phyloP scores from a whole-genome alignment of 495 filamentous ascomycete genomes.

The Patellaria atrata region DNA sequence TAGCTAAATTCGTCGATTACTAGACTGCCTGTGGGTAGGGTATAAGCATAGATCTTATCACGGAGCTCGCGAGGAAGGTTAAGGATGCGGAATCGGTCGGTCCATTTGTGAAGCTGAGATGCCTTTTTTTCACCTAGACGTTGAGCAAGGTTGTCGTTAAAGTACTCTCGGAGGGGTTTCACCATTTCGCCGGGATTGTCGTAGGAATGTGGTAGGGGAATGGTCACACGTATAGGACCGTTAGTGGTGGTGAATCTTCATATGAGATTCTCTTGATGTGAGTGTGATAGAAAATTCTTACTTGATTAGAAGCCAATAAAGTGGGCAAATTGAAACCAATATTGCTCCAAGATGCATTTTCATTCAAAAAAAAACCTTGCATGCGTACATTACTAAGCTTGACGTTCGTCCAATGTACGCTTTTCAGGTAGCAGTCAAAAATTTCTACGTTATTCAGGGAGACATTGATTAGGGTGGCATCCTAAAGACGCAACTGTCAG shows the following conservation, averaged over 20 bases:
- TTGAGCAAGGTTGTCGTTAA: constrained; percentile 1
- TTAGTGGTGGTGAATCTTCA: not conserved
- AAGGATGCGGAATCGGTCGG: no score
- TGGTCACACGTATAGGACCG: not conserved
- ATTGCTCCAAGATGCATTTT: not conserved
- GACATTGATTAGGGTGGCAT: not conserved
- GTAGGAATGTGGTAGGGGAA: not conserved
- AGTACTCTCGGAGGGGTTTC: not conserved
- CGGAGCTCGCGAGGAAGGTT: no score
- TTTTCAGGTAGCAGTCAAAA: constrained; percentile 5
- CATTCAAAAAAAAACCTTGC: not conserved
- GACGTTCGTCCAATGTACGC: not conserved
- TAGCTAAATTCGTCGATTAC: no score
- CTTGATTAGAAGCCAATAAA: not conserved
- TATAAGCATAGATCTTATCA: no score
- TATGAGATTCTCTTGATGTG: no score
- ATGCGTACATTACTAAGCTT: not conserved
- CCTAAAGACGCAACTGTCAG: no score
- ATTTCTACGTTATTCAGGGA: not conserved
- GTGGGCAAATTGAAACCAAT: not conserved
- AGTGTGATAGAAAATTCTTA: not conserved
- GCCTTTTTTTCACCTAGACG: no score
- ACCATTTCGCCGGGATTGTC: not conserved
- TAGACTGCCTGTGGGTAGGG: no score
- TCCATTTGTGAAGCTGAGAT: no score